Evolutionary conservation across 331 rosid genomes (phyloP).

Genomic region (Rosa hybrid): DNA sequence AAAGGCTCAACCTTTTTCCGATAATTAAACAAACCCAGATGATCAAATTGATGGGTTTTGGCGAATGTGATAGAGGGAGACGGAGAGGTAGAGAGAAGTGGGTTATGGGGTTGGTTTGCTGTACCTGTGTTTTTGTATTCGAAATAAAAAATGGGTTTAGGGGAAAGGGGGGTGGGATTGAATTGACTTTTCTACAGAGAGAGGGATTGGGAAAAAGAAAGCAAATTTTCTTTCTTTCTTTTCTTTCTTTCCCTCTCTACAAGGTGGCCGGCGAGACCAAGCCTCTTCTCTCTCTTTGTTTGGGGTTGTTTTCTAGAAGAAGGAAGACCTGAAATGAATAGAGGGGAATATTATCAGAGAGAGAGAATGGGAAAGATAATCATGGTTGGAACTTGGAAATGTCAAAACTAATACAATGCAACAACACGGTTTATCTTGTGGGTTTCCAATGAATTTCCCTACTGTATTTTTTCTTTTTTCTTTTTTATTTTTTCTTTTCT

Average conservation of each 20-base stretch:
- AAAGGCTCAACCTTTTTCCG: not conserved
- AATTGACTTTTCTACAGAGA: slow-evolving; percentile 20
- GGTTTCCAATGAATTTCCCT: not conserved
- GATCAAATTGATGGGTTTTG: not conserved
- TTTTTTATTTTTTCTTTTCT: too few relatives aligned
- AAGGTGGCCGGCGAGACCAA: slow-evolving; percentile 29
- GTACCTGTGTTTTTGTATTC: not conserved
- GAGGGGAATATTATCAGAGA: not conserved
- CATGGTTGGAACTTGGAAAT: not conserved
- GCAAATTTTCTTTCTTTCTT: not conserved
- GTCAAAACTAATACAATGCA: not conserved
- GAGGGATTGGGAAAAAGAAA: slow-evolving; percentile 28
- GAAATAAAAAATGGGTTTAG: not conserved
- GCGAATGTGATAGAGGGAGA: not conserved
- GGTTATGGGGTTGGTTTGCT: not conserved
- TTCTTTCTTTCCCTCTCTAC: slow-evolving; percentile 29
- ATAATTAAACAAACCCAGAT: not conserved
- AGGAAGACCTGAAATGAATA: not conserved
- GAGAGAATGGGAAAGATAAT: not conserved
- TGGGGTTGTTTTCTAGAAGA: not conserved
- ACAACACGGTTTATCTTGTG: not conserved
- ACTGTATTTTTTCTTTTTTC: too few relatives aligned
- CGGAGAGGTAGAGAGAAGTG: slow-evolving; percentile 12
- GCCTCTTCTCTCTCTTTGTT: not conserved
- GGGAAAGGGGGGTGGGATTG: slow-evolving; percentile 1